These are phyloP conservation scores for Prasinococcaceae sp. DNA, from an alignment of 139 green algal genomes.

Conservation along the genomic window DNA sequence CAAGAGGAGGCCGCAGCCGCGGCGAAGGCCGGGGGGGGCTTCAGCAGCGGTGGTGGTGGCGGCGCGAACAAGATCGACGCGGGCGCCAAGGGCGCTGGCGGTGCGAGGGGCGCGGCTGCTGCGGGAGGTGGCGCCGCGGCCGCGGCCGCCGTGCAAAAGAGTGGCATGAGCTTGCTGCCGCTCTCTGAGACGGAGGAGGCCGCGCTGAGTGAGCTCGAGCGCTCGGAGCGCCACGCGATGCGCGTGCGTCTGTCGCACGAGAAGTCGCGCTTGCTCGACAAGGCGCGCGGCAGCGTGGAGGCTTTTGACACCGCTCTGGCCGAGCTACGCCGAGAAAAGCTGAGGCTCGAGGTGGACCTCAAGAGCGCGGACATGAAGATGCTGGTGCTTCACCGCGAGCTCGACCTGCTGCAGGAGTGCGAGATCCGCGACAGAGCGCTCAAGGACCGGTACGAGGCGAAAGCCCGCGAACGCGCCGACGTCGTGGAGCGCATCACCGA, in stretches of 20 bases:
- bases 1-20: neutral
- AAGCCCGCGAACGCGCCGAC: conserved; percentile 43
- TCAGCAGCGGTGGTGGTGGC: neutral
- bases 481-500: conserved; percentile 36
- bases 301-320: conserved; percentile 44
- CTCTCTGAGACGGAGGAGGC: neutral
- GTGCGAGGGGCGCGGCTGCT: neutral
- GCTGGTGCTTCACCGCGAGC: conserved; percentile 39
- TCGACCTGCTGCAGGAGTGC: conserved; percentile 45
- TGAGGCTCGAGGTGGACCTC: conserved; percentile 39
- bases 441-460: conserved; percentile 33
- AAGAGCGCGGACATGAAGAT: conserved; percentile 41
- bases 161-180: neutral
- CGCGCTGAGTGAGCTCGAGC: conserved; percentile 4
- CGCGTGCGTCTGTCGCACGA: conserved; percentile 7
- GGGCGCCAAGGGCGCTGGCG: neutral
- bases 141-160: too few relatives aligned
- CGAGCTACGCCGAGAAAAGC: conserved; percentile 33
- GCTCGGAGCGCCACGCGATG: neutral
- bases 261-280: conserved; percentile 12
- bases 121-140: neutral
- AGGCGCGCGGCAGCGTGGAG: conserved; percentile 15
- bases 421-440: conserved; percentile 48
- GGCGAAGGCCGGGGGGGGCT: conserved; percentile 2
- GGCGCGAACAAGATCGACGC: neutral